These are phyloP conservation scores for Testicularia cyperi DNA, from an alignment of 1,284 basidiomycete genomes.

Conservation along the genomic window DNA sequence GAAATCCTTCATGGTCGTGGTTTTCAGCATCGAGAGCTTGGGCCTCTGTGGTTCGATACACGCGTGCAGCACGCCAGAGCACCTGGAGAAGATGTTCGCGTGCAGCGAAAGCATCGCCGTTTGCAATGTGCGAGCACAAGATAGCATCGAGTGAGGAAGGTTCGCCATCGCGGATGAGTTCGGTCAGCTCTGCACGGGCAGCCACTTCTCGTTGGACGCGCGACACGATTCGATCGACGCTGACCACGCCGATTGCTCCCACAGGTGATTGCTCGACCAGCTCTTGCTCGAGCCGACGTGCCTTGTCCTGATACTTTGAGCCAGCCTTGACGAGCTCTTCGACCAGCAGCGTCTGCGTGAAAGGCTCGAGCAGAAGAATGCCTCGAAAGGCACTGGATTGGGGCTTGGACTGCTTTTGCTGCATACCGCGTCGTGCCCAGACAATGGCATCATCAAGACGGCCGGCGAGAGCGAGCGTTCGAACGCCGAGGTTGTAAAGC, in stretches of 20 bases:
- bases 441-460: constrained; percentile 19
- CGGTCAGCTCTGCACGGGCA: not conserved
- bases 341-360: constrained; percentile 19
- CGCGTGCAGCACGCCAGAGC: constrained; percentile 2
- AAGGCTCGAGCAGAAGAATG: constrained; percentile 8
- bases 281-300: constrained; percentile 1
- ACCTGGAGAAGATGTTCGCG: constrained; percentile 16
- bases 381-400: too few relatives aligned
- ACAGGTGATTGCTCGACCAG: not conserved
- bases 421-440: constrained; percentile 6
- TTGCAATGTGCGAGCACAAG: constrained; percentile 6
- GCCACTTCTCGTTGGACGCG: constrained; percentile 4
- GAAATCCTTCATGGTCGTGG: too few relatives aligned
- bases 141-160: constrained; percentile 2
- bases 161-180: too few relatives aligned
- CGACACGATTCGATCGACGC: constrained; percentile 5
- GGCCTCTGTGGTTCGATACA: not conserved
- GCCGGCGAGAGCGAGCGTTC: constrained; percentile 24
- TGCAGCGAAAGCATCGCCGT: constrained; percentile 16
- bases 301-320: not conserved
- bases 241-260: not conserved
- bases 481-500: constrained; percentile 31
- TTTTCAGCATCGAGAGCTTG: too few relatives aligned
- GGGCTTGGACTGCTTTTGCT: not conserved
- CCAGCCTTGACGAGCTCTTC: constrained; percentile 30